Conservation (phyloP, 345 rosid species). For the Murraya paniculata region DNA sequence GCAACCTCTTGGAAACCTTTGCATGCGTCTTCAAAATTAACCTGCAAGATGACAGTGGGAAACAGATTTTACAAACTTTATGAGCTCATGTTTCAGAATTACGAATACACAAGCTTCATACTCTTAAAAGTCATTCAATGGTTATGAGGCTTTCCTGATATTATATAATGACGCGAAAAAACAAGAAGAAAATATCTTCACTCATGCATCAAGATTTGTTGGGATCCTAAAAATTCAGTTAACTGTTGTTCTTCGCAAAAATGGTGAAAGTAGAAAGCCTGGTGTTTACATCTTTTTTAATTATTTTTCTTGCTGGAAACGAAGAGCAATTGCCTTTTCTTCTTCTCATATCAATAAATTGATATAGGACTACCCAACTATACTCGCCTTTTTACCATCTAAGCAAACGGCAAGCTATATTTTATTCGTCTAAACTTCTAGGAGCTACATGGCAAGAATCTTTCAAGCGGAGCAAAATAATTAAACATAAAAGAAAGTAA, state of each 20-base stretch:
- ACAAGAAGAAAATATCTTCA: neutral
- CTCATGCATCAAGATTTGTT: neutral
- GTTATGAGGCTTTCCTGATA: neutral
- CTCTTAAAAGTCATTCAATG: neutral
- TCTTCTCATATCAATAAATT: neutral
- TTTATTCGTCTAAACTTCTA: neutral
- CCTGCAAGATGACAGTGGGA: constrained; percentile 39
- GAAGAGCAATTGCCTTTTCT: neutral
- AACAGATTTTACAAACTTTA: constrained; percentile 2
- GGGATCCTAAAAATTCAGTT: neutral
- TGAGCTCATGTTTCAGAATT: neutral
- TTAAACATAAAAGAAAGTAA: neutral
- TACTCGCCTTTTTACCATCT: neutral
- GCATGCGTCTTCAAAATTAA: constrained; percentile 98
- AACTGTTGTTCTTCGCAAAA: neutral
- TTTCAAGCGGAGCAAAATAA: neutral
- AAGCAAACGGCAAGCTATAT: neutral
- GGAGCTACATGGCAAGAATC: neutral
- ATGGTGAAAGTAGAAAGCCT: neutral
- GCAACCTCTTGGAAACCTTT: constrained; percentile 98
- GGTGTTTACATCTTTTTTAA: neutral
- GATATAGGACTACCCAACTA: neutral
- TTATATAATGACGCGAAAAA: neutral
- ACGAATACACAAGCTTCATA: neutral
- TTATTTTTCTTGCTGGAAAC: neutral